Evolutionary conservation across 768 basidiomycete species (phyloP).

Genomic region (Cubamyces lactineus): DNA sequence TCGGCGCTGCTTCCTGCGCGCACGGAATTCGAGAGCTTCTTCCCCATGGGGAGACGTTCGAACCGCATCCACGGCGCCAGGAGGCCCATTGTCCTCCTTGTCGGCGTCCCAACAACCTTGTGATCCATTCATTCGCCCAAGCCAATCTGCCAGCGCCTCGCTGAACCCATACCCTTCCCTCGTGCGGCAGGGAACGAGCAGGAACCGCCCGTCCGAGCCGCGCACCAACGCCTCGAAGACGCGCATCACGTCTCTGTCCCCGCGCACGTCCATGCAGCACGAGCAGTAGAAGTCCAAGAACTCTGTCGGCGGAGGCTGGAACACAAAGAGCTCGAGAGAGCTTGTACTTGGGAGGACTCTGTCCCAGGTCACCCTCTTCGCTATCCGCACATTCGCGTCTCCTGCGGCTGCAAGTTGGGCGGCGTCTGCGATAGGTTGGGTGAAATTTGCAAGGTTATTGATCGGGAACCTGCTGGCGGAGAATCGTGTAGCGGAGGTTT

Average conservation of each 20-base stretch:
- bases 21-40: not conserved
- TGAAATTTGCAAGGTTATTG: not conserved
- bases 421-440: not conserved
- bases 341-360: slow-evolving; percentile 8
- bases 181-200: slow-evolving; percentile 19
- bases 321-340: slow-evolving; percentile 17
- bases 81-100: not conserved
- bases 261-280: slow-evolving; percentile 30
- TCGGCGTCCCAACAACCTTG: slow-evolving; percentile 23
- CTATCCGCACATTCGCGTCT: not conserved
- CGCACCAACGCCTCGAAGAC: slow-evolving; percentile 25
- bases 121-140: slow-evolving; percentile 16
- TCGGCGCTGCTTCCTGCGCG: not conserved
- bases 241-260: slow-evolving; percentile 27
- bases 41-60: not conserved
- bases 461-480: not conserved
- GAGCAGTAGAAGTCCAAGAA: slow-evolving; percentile 27
- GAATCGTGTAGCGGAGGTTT: not conserved
- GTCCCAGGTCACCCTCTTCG: slow-evolving; percentile 11
- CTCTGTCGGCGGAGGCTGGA: slow-evolving; percentile 28
- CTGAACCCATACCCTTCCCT: slow-evolving; percentile 23
- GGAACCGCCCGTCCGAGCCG: slow-evolving; percentile 25
- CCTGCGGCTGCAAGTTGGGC: not conserved
- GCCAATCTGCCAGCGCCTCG: slow-evolving; percentile 28
- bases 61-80: not conserved